These are phyloP conservation scores for Hanseniaspora nectarophila DNA, from an alignment of 805 yeast genomes.

Conservation along the genomic window DNA sequence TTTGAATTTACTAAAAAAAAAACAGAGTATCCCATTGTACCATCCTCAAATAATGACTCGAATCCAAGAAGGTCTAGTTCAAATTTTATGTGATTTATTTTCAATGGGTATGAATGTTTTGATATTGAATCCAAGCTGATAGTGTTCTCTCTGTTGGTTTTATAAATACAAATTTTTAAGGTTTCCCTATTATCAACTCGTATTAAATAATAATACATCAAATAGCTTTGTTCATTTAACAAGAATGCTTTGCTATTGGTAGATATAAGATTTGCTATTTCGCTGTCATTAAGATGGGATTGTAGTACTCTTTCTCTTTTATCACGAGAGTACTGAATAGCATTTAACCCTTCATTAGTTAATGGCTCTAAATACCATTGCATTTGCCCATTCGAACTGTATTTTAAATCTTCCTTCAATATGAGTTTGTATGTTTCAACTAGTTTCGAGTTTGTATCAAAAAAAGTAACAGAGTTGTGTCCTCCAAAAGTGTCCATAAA, in stretches of 20 bases:
- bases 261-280: neutral
- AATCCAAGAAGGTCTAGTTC: too few relatives aligned
- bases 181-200: neutral
- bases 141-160: neutral
- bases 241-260: neutral
- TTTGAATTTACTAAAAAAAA: too few relatives aligned
- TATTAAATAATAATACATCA: neutral
- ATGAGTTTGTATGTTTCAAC: neutral
- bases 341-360: too few relatives aligned
- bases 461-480: neutral
- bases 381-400: too few relatives aligned
- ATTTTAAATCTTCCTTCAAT: too few relatives aligned
- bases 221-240: neutral
- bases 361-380: too few relatives aligned
- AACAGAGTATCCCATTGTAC: too few relatives aligned
- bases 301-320: neutral
- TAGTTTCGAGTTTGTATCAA: neutral
- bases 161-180: neutral
- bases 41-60: too few relatives aligned
- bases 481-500: neutral
- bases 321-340: neutral
- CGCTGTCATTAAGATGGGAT: neutral
- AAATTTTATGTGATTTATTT: too few relatives aligned
- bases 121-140: neutral
- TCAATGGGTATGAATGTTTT: neutral